Conservation (phyloP, 495 filamentous ascomycete species). For the Talaromyces adpressus region DNA sequence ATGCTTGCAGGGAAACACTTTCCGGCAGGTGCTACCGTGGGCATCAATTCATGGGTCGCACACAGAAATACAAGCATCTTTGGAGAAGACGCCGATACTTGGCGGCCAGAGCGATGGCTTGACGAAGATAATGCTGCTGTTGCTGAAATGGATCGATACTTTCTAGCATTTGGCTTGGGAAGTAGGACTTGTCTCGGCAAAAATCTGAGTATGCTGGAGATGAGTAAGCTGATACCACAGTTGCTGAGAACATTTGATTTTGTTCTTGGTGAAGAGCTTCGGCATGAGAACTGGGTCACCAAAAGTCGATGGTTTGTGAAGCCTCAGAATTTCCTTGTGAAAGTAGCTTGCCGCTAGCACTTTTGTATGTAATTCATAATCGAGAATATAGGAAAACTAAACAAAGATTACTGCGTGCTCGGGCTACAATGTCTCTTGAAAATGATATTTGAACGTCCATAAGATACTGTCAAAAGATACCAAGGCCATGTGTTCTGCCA, state of each 20-base stretch:
- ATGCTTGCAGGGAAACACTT: slow-evolving; percentile 36
- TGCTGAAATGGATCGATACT: background rate
- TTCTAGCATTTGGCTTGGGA: background rate
- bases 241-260: background rate
- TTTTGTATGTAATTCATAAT: background rate
- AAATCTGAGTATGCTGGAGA: slow-evolving; percentile 4
- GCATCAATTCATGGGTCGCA: slow-evolving; percentile 54
- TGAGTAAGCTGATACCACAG: background rate
- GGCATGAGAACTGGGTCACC: background rate
- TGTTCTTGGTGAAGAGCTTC: background rate
- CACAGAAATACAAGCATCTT: slow-evolving; percentile 48
- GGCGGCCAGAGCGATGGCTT: slow-evolving; percentile 52
- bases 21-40: slow-evolving; percentile 43
- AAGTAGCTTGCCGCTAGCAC: background rate
- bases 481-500: background rate
- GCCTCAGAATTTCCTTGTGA: background rate
- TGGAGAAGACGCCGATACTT: slow-evolving; percentile 43
- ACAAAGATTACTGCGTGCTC: background rate
- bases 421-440: background rate
- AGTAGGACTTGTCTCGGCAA: background rate
- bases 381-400: background rate
- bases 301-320: background rate
- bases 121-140: background rate
- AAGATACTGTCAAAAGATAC: background rate
- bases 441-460: background rate